phyloP scores from a whole-genome alignment of 2,329 filamentous ascomycete genomes.

The Exophiala sp. region DNA sequence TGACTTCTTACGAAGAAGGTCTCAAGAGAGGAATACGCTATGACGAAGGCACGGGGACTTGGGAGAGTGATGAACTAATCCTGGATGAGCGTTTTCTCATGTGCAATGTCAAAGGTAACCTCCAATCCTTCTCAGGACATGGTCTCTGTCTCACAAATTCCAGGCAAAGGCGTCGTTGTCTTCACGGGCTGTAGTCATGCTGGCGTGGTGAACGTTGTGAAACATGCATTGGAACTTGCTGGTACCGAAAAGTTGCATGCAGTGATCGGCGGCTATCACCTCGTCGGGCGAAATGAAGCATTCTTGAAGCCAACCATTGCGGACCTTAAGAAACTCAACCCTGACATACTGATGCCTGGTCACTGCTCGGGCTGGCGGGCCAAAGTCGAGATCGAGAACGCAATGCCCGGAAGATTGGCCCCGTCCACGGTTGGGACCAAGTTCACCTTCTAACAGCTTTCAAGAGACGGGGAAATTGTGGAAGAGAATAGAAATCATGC shows the following conservation, averaged over 20 bases:
- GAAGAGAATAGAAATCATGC: no score
- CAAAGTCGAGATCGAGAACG: conserved; percentile 51
- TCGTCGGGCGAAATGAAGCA: conserved; percentile 45
- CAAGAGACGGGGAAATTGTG: no score
- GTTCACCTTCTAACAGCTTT: conserved; percentile 32
- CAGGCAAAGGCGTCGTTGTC: conserved; percentile 52
- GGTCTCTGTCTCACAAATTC: not conserved
- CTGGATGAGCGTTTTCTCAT: conserved; percentile 53
- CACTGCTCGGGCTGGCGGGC: conserved; percentile 57
- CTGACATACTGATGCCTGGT: conserved; percentile 51
- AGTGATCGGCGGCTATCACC: conserved; percentile 54
- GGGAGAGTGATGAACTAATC: conserved; percentile 51
- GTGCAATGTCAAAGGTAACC: conserved; percentile 50
- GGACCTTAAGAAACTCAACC: conserved; percentile 48
- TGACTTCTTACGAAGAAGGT: conserved; percentile 49
- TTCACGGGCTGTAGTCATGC: conserved; percentile 58
- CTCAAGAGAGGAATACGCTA: conserved; percentile 46
- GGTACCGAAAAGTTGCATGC: conserved; percentile 43
- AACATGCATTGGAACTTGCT: conserved; percentile 44
- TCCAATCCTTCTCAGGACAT: not conserved
- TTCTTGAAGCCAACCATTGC: conserved; percentile 45
- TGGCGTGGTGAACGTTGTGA: conserved; percentile 52
- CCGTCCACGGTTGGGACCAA: conserved; percentile 51
- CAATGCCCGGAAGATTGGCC: conserved; percentile 49
- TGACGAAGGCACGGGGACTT: conserved; percentile 37